These are phyloP conservation scores for Pythium volutum DNA, from an alignment of 352 stramenopile genomes.

Conservation along the genomic window DNA sequence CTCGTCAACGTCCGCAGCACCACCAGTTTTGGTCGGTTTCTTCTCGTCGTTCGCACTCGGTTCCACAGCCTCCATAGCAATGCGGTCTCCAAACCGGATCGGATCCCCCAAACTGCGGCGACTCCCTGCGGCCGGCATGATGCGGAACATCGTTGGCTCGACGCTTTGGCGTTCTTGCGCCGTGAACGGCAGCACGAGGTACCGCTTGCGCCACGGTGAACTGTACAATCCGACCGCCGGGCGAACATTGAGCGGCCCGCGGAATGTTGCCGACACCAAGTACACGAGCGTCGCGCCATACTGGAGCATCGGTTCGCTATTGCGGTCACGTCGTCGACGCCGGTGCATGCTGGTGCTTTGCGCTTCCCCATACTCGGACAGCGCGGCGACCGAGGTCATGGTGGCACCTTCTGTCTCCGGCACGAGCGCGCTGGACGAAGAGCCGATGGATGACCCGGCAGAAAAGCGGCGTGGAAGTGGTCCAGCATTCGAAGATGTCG, in stretches of 20 bases:
- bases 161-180: conserved; percentile 65
- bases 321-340: conserved; percentile 11
- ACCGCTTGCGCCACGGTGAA: conserved; percentile 80
- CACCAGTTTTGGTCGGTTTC: conserved; percentile 1
- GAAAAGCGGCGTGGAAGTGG: conserved; percentile 15
- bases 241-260: conserved; percentile 67
- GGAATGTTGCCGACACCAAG: conserved; percentile 70
- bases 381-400: conserved; percentile 5
- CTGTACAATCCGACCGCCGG: conserved; percentile 77
- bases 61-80: conserved; percentile 59
- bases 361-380: conserved; percentile 13
- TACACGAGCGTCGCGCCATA: conserved; percentile 73
- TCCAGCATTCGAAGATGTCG: conserved; percentile 14
- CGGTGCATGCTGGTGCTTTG: not conserved
- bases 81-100: conserved; percentile 77
- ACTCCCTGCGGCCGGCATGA: conserved; percentile 59
- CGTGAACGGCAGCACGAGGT: conserved; percentile 75
- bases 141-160: conserved; percentile 68
- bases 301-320: conserved; percentile 21
- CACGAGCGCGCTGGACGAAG: conserved; percentile 9
- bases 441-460: conserved; percentile 15
- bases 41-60: conserved; percentile 2
- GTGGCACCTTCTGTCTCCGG: conserved; percentile 15
- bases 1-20: conserved; percentile 3
- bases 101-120: conserved; percentile 52